Percentiles rank a stretch among this genome's conserved stretches.
These are phyloP conservation scores for Schrenkiella parvula DNA, from an alignment of 345 rosid genomes.

Conservation along the genomic window DNA sequence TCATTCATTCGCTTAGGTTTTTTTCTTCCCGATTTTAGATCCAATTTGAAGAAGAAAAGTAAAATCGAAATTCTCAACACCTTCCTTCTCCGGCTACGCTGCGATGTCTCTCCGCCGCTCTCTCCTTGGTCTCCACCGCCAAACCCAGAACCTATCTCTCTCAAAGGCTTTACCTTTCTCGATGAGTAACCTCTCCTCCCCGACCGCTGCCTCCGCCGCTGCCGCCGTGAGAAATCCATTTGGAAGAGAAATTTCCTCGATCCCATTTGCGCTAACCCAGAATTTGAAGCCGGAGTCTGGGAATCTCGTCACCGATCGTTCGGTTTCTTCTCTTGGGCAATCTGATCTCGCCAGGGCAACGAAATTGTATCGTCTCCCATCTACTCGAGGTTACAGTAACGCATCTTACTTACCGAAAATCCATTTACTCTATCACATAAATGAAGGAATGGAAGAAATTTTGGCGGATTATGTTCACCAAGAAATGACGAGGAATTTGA, in stretches of 20 bases:
- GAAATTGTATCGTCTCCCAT: background rate
- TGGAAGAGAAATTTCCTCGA: conserved; percentile 23
- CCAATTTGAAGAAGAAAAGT: background rate
- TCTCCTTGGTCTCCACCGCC: conserved; percentile 28
- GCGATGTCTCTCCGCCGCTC: conserved; percentile 31
- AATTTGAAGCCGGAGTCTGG: conserved; percentile 5
- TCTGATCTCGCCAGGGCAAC: background rate
- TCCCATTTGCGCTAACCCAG: conserved; percentile 20
- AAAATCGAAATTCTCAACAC: background rate
- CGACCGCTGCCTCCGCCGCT: background rate
- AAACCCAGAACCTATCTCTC: conserved; percentile 5
- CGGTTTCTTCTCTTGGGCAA: background rate
- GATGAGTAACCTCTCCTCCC: conserved; percentile 6
- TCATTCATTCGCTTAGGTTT: background rate
- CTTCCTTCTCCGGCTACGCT: background rate
- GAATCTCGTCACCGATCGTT: conserved; percentile 8
- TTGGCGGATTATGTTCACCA: conserved; percentile 37
- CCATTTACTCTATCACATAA: conserved; percentile 11
- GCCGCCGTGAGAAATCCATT: conserved; percentile 5
- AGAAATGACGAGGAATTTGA: conserved; percentile 24
- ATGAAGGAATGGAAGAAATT: conserved; percentile 32
- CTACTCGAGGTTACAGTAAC: conserved; percentile 28
- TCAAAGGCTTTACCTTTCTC: conserved; percentile 15
- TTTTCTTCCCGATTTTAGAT: conserved; percentile 17
- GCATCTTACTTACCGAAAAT: conserved; percentile 14